Base-by-base conservation (phyloP, 495 filamentous ascomycete genomes). In the Lasiosphaeris hirsuta region DNA sequence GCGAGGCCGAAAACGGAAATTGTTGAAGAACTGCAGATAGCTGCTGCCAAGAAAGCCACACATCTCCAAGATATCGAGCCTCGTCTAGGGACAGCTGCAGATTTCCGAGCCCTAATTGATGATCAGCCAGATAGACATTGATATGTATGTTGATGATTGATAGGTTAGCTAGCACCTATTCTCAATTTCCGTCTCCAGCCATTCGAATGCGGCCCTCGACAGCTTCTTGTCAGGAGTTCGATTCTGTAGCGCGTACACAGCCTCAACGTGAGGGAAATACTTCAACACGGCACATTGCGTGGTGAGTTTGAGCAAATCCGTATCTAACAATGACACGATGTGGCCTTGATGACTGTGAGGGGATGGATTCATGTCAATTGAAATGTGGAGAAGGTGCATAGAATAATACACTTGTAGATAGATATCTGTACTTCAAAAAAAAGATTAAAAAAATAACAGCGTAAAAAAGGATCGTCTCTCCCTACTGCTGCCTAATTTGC, bases 211-310 rank as follows among this genome's bases (percentile, higher is more conserved):
- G 49, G 77, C 81, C 56, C 90, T 81, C 17, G 82, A 93, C 53
- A 98, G 72, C 70, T 92, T 93, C 85, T 96, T 93, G 42, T 96
- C 82, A 10, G 90, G 90, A 11, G 95, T 97, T 15, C 94, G 87
- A 69, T 98, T 98, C 40, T 90, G 96, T 78, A 96, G 95, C 51
- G 85, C 81, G 71, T 97, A 98, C 7, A 88, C 90, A 42, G 96
- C 93, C 39, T 87, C 74, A 51, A 92, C 85, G 62, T 93, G 81
- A 11, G 87, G 84, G 69, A 94, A 97, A 74, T 89, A 92, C 66
- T 90, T 92, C 49, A 96, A 78, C 60, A 97, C 84, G 41, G 92
- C 94, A 68, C 90, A 96, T 84, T 98, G 94, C 94, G 97, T 98
- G 7, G 94, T 98, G 66, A 98, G 72, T 72, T 98, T 98, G 81